phyloP scores from a whole-genome alignment of 140 eudicot genomes.

The Anethum foeniculum region DNA sequence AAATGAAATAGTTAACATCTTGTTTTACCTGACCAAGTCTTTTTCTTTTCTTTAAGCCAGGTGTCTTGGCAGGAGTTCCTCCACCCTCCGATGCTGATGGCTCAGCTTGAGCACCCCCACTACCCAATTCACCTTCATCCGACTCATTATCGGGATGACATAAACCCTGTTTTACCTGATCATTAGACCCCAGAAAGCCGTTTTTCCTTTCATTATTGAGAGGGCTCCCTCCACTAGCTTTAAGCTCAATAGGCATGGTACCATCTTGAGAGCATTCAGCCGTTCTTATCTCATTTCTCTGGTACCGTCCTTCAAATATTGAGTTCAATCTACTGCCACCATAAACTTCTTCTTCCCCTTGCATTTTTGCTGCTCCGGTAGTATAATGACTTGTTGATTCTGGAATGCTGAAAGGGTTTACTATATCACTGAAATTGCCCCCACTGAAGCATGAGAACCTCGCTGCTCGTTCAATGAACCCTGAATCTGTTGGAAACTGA shows the following conservation, averaged over 20 bases:
- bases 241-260: slow-evolving; percentile 28
- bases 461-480: slow-evolving; percentile 85
- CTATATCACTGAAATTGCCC: slow-evolving; percentile 54
- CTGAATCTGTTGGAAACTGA: slow-evolving; percentile 80
- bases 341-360: slow-evolving; percentile 47
- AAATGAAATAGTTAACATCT: slow-evolving; percentile 8
- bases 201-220: slow-evolving; percentile 30
- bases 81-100: slow-evolving; percentile 16
- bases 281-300: slow-evolving; percentile 22
- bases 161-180: slow-evolving; percentile 40
- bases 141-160: slow-evolving; percentile 27
- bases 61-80: slow-evolving; percentile 38
- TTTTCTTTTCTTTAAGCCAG: slow-evolving; percentile 66
- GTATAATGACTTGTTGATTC: slow-evolving; percentile 37
- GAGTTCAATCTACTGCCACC: slow-evolving; percentile 37
- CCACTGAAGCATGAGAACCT: slow-evolving; percentile 77
- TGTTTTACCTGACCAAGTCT: slow-evolving; percentile 53
- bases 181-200: slow-evolving; percentile 28
- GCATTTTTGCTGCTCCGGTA: slow-evolving; percentile 31
- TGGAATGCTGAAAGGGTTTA: slow-evolving; percentile 46
- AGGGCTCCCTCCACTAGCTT: slow-evolving; percentile 34
- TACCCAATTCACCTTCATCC: slow-evolving; percentile 52
- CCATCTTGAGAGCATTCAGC: slow-evolving; percentile 37
- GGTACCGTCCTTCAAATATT: slow-evolving; percentile 23
- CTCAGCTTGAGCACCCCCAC: slow-evolving; percentile 51